These are phyloP conservation scores for Leishmania lainsoni DNA, from an alignment of 208 protist genomes.

Conservation along the genomic window DNA sequence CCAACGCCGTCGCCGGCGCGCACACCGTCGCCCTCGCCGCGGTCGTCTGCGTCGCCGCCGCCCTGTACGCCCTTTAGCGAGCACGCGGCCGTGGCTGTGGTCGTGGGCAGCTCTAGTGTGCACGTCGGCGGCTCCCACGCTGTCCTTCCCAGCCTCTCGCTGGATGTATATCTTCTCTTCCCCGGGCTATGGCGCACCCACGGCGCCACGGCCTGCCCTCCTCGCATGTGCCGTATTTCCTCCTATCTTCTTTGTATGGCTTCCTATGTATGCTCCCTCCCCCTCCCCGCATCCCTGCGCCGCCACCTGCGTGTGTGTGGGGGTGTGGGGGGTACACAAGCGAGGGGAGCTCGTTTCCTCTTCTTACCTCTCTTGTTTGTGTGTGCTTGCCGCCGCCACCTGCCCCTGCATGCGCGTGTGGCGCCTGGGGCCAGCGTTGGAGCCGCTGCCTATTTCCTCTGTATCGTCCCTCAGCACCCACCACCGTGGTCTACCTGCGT, in stretches of 20 bases:
- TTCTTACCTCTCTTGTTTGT: neutral
- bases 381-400: neutral
- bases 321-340: neutral
- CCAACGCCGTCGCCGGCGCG: neutral
- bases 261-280: neutral
- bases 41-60: conserved; percentile 1
- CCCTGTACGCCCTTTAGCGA: conserved; percentile 8
- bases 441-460: too few species aligned
- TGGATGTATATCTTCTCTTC: neutral
- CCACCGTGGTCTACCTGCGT: too few species aligned
- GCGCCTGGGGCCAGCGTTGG: too few species aligned
- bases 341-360: too few species aligned
- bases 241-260: neutral
- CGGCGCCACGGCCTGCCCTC: neutral
- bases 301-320: too few species aligned
- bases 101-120: too few species aligned
- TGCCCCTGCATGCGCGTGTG: neutral
- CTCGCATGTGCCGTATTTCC: neutral
- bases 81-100: neutral
- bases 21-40: conserved; percentile 8
- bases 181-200: neutral
- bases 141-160: neutral
- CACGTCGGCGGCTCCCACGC: too few species aligned
- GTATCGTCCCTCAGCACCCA: too few species aligned
- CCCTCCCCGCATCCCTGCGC: neutral